Evolutionary conservation across 208 protist species (phyloP).

Genomic region (Crithidia bombi): DNA sequence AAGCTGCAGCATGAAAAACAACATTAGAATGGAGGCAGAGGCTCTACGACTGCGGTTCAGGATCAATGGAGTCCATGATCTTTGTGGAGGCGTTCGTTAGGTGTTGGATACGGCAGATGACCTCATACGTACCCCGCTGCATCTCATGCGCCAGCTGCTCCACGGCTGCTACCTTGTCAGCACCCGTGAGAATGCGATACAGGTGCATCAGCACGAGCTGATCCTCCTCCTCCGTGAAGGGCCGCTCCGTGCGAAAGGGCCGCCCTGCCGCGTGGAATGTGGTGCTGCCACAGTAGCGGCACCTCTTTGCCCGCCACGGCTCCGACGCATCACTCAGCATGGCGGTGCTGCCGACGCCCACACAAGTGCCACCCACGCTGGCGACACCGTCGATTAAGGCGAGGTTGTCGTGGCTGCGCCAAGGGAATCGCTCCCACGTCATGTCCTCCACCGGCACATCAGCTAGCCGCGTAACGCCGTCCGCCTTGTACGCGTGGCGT

Average conservation of each 20-base stretch:
- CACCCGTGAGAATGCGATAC: conserved; percentile 65
- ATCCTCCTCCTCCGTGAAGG: conserved; percentile 74
- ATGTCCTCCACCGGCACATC: conserved; percentile 41
- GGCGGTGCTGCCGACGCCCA: conserved; percentile 63
- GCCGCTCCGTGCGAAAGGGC: conserved; percentile 39
- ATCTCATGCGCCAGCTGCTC: conserved; percentile 68
- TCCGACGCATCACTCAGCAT: conserved; percentile 19
- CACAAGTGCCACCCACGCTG: conserved; percentile 73
- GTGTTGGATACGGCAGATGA: conserved; percentile 75
- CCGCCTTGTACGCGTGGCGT: conserved; percentile 23
- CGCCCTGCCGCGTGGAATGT: conserved; percentile 59
- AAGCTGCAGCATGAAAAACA: no score
- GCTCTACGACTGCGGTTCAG: not conserved
- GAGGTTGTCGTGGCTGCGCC: conserved; percentile 66
- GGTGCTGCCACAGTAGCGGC: conserved; percentile 62
- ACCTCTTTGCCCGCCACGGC: conserved; percentile 22
- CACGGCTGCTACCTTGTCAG: conserved; percentile 70
- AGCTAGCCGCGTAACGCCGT: not conserved
- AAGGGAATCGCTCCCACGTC: conserved; percentile 55
- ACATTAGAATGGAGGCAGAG: no score
- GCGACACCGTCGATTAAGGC: conserved; percentile 82
- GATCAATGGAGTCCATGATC: conserved; percentile 51
- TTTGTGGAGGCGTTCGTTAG: conserved; percentile 71
- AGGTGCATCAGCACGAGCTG: conserved; percentile 67
- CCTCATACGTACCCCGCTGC: conserved; percentile 65